Evolutionary conservation across 2,329 filamentous ascomycete genomes (phyloP).

Genomic region (Ascochyta rabiei): DNA sequence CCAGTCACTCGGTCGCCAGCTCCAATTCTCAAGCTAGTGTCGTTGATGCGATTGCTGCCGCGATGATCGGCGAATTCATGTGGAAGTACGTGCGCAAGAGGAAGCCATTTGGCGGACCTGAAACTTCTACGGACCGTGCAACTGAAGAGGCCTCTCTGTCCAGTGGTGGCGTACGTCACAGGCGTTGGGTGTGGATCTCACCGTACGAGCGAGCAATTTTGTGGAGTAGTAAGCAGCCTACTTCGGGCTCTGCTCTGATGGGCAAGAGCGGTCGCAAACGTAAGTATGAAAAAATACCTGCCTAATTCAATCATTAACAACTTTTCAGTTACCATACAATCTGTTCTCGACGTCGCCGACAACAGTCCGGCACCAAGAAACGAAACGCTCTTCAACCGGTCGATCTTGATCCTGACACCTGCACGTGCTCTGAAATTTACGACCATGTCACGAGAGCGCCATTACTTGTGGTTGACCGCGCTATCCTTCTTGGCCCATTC

Average conservation of each 20-base stretch:
- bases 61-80: constrained; percentile 99
- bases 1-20: constrained; percentile 62
- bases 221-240: constrained; percentile 98
- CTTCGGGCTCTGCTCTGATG: constrained; percentile 82
- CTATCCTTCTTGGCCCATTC: constrained; percentile 95
- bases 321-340: constrained; percentile 82
- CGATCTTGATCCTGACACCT: constrained; percentile 92
- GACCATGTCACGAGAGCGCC: constrained; percentile 78
- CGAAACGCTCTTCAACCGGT: constrained; percentile 78
- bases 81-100: constrained; percentile 86
- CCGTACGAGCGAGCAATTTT: constrained; percentile 95
- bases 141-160: constrained; percentile 67
- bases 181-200: constrained; percentile 97
- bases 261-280: constrained; percentile 94
- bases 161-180: constrained; percentile 77
- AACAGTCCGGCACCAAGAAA: constrained; percentile 84
- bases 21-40: constrained; percentile 75
- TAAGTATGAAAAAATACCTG: constrained; percentile 60
- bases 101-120: constrained; percentile 85
- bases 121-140: constrained; percentile 55
- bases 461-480: constrained; percentile 94
- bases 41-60: constrained; percentile 95
- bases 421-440: constrained; percentile 96
- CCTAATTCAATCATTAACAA: constrained; percentile 20
- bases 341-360: constrained; percentile 95